phyloP scores from a whole-genome alignment of 148 eudicot genomes.

The Dysphania ambrosioides region DNA sequence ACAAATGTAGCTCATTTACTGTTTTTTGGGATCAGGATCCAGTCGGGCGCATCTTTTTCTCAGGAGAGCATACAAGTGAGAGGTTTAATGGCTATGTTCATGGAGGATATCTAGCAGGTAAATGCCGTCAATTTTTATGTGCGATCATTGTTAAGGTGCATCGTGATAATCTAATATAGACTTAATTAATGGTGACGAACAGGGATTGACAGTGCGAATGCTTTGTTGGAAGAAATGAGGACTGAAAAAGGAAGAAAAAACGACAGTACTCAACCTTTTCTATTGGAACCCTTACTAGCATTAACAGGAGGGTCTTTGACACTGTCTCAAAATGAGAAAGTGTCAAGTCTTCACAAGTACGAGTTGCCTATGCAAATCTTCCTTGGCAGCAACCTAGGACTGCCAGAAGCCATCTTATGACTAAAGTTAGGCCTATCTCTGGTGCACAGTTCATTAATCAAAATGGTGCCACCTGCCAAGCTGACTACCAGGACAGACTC shows the following conservation, averaged over 20 bases:
- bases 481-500: not conserved
- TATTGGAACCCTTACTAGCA: constrained; percentile 56
- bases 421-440: constrained; percentile 34
- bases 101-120: constrained; percentile 86
- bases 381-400: constrained; percentile 52
- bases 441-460: constrained; percentile 7
- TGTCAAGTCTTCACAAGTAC: constrained; percentile 48
- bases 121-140: not conserved
- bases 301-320: constrained; percentile 44
- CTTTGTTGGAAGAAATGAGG: constrained; percentile 62
- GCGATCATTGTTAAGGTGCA: not conserved
- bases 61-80: constrained; percentile 93
- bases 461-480: constrained; percentile 2
- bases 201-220: constrained; percentile 69
- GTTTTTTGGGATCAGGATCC: constrained; percentile 47
- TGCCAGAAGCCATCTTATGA: constrained; percentile 78
- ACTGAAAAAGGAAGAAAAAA: constrained; percentile 32
- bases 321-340: constrained; percentile 40
- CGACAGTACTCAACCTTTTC: constrained; percentile 32
- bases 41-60: constrained; percentile 65
- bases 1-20: not conserved
- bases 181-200: constrained; percentile 22
- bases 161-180: not conserved
- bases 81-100: constrained; percentile 83
- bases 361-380: constrained; percentile 59